Percentiles rank a stretch among this genome's conserved stretches.
These are phyloP conservation scores for Vanrija pseudolonga DNA, from an alignment of 1,284 basidiomycete genomes.

Conservation along the genomic window DNA sequence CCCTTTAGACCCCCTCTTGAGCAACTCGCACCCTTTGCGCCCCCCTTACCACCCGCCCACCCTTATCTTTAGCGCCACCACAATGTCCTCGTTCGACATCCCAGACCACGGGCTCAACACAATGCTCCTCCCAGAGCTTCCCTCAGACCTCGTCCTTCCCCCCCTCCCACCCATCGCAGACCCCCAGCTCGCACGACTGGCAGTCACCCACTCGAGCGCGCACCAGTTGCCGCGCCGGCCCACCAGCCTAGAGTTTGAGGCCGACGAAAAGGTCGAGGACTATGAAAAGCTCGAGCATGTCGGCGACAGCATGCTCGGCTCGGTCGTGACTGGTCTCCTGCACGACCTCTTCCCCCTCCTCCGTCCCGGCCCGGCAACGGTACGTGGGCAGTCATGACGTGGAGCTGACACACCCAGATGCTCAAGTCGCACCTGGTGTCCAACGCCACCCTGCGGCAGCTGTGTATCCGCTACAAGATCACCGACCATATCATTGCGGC, in stretches of 20 bases:
- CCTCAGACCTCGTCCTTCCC: slow-evolving; percentile 22
- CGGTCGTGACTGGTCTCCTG: slow-evolving; percentile 31
- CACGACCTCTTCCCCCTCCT: slow-evolving; percentile 38
- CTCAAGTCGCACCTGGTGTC: slow-evolving; percentile 34
- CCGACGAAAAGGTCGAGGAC: slow-evolving; percentile 16
- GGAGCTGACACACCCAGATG: slow-evolving; percentile 16
- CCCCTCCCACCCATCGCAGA: slow-evolving; percentile 32
- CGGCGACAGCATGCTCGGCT: slow-evolving; percentile 33
- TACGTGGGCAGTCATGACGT: slow-evolving; percentile 12
- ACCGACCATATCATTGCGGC: slow-evolving; percentile 23
- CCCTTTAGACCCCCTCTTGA: too few species aligned
- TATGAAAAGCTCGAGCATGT: slow-evolving; percentile 47
- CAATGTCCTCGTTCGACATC: too few species aligned
- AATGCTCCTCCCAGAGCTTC: slow-evolving; percentile 16
- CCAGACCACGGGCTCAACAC: slow-evolving; percentile 1
- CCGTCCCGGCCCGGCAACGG: slow-evolving; percentile 31
- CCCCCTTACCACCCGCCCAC: too few species aligned
- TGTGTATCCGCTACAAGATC: slow-evolving; percentile 27
- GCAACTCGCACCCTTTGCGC: too few species aligned
- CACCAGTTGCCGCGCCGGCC: slow-evolving; percentile 2
- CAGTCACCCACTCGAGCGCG: slow-evolving; percentile 27
- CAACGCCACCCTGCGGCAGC: slow-evolving; percentile 29
- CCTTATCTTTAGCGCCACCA: too few species aligned
- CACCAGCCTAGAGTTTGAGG: slow-evolving; percentile 8
- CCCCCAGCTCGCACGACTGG: slow-evolving; percentile 11